These are phyloP conservation scores for Scheffersomyces segobiensis DNA, from an alignment of 1,139 yeast species.

Conservation along the genomic window DNA sequence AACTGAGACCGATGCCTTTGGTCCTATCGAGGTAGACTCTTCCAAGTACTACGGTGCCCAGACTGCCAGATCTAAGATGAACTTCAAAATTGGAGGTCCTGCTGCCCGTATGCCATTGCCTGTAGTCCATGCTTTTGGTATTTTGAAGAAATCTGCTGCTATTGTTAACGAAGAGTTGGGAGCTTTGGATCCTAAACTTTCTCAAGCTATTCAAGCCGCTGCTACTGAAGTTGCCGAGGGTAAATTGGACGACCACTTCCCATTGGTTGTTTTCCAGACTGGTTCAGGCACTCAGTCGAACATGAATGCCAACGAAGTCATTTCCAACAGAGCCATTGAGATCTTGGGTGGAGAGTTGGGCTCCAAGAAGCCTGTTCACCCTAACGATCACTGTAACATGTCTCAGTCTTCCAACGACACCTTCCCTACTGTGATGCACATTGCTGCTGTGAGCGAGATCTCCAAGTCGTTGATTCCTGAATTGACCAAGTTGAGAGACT, in stretches of 20 bases:
- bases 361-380: constrained; percentile 91
- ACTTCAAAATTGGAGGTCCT: constrained; percentile 93
- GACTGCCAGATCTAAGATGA: constrained; percentile 89
- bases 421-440: constrained; percentile 99
- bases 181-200: constrained; percentile 73
- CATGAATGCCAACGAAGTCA: constrained; percentile 99
- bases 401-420: constrained; percentile 98
- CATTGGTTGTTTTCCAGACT: constrained; percentile 96
- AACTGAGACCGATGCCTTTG: constrained; percentile 93
- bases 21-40: constrained; percentile 86
- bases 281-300: constrained; percentile 98
- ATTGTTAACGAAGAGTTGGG: constrained; percentile 85
- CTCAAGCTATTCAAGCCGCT: constrained; percentile 85
- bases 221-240: constrained; percentile 95
- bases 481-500: constrained; percentile 70
- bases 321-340: constrained; percentile 97
- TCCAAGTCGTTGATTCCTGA: constrained; percentile 75
- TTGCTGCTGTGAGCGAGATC: constrained; percentile 94
- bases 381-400: constrained; percentile 98
- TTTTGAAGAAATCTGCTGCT: constrained; percentile 93
- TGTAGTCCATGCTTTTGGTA: constrained; percentile 86
- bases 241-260: constrained; percentile 90
- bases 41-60: constrained; percentile 97
- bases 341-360: constrained; percentile 89
- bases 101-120: constrained; percentile 84